Evolutionary conservation across 2,329 filamentous ascomycete species (phyloP).

Genomic region (Orbilia oligospora): DNA sequence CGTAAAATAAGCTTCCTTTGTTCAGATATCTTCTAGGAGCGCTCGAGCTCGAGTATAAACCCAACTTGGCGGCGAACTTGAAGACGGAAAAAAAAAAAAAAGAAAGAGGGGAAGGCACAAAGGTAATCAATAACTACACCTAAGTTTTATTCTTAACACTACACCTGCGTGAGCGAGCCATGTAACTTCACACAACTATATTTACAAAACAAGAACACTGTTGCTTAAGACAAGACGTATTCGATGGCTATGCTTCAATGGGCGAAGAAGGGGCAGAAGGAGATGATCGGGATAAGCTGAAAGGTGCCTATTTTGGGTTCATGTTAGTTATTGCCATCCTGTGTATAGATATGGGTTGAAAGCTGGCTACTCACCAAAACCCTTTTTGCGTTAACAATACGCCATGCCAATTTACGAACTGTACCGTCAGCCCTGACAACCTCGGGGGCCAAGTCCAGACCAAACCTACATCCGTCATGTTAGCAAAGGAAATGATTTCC

Average conservation of each 20-base stretch:
- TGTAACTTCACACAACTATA: neutral
- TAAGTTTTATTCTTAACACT: neutral
- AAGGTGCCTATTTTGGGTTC: constrained; percentile 41
- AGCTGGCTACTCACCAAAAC: constrained; percentile 78
- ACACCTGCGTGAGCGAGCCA: constrained; percentile 12
- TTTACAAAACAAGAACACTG: constrained; percentile 17
- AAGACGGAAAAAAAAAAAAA: too few relatives aligned
- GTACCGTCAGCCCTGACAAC: constrained; percentile 94
- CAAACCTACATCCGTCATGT: constrained; percentile 74
- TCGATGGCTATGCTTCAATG: constrained; percentile 36
- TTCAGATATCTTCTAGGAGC: neutral
- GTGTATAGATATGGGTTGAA: neutral
- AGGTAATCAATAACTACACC: neutral
- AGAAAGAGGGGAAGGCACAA: too few relatives aligned
- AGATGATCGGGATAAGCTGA: constrained; percentile 45
- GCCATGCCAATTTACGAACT: constrained; percentile 90
- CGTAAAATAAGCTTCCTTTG: neutral
- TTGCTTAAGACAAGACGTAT: neutral
- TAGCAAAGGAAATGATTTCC: neutral
- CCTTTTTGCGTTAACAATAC: constrained; percentile 95
- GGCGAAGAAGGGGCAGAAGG: constrained; percentile 52
- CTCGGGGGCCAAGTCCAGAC: constrained; percentile 92
- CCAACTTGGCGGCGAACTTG: too few relatives aligned
- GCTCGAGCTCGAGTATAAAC: too few relatives aligned
- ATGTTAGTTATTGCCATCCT: neutral